phyloP scores from a whole-genome alignment of 2,329 filamentous ascomycete species.

The Diaporthe sp. region DNA sequence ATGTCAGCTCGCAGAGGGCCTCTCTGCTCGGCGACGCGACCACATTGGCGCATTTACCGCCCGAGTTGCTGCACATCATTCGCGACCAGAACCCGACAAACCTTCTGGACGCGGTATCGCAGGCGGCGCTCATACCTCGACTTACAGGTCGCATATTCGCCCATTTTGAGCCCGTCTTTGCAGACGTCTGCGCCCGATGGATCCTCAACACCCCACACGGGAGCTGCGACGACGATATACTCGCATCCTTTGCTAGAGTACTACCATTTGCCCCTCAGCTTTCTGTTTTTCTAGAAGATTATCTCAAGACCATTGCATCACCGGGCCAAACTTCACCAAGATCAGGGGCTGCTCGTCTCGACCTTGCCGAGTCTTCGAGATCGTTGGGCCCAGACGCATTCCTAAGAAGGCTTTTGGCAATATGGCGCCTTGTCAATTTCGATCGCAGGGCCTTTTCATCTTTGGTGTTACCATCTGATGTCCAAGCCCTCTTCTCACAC shows the following conservation, averaged over 20 bases:
- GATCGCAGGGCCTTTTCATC: constrained; percentile 77
- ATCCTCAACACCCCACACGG: constrained; percentile 61
- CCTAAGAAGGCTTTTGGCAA: constrained; percentile 68
- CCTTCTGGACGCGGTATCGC: constrained; percentile 79
- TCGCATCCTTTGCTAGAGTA: constrained; percentile 83
- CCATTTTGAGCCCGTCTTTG: constrained; percentile 80
- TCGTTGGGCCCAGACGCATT: constrained; percentile 42
- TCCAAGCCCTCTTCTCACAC: constrained; percentile 78
- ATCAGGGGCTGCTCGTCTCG: constrained; percentile 9
- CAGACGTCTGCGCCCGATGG: constrained; percentile 89
- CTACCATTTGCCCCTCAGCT: constrained; percentile 87
- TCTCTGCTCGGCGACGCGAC: constrained; percentile 67
- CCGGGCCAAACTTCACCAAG: constrained; percentile 2
- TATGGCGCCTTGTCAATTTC: constrained; percentile 84
- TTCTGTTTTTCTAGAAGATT: constrained; percentile 74
- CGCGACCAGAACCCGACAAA: constrained; percentile 71
- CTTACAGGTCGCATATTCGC: constrained; percentile 81
- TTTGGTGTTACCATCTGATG: constrained; percentile 73
- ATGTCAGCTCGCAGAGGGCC: constrained; percentile 66
- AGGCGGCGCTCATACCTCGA: constrained; percentile 75
- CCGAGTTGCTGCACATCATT: constrained; percentile 77
- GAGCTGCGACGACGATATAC: constrained; percentile 57
- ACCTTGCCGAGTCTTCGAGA: constrained; percentile 25
- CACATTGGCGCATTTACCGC: constrained; percentile 72
- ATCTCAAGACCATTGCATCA: constrained; percentile 46